Percentiles rank a stretch among this genome's conserved stretches.
Evolutionary conservation across 1,284 basidiomycete species (phyloP).

Genomic region (Pascua sp.): DNA sequence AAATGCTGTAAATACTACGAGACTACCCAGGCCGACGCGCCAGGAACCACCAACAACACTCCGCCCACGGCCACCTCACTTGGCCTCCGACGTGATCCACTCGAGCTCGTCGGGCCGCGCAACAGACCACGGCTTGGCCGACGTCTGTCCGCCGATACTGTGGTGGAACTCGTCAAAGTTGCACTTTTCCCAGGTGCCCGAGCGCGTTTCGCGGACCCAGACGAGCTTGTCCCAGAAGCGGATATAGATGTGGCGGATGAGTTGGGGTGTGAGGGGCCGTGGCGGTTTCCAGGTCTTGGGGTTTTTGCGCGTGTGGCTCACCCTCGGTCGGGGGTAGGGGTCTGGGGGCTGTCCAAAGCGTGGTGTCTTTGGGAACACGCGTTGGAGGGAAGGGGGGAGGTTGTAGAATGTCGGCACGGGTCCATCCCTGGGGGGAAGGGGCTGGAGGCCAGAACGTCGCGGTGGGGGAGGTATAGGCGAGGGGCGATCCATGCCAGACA

Average conservation of each 20-base stretch:
- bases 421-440: not conserved
- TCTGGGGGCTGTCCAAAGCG: not conserved
- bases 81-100: not conserved
- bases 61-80: too few species aligned
- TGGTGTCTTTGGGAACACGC: conserved; percentile 2
- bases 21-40: too few species aligned
- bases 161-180: not conserved
- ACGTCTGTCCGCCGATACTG: not conserved
- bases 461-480: not conserved
- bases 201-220: conserved; percentile 19
- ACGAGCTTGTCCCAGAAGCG: conserved; percentile 28
- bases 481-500: conserved; percentile 20
- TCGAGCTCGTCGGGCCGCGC: not conserved
- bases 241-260: conserved; percentile 26
- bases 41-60: too few species aligned
- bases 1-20: too few species aligned
- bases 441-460: not conserved
- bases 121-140: not conserved
- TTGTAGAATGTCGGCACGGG: conserved; percentile 2
- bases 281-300: conserved; percentile 30
- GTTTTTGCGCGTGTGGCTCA: conserved; percentile 24
- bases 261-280: conserved; percentile 16
- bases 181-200: not conserved
- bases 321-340: conserved; percentile 24
- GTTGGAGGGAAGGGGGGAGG: conserved; percentile 4